phyloP scores from a whole-genome alignment of 306 rosid species.

The Lagenaria siceraria region DNA sequence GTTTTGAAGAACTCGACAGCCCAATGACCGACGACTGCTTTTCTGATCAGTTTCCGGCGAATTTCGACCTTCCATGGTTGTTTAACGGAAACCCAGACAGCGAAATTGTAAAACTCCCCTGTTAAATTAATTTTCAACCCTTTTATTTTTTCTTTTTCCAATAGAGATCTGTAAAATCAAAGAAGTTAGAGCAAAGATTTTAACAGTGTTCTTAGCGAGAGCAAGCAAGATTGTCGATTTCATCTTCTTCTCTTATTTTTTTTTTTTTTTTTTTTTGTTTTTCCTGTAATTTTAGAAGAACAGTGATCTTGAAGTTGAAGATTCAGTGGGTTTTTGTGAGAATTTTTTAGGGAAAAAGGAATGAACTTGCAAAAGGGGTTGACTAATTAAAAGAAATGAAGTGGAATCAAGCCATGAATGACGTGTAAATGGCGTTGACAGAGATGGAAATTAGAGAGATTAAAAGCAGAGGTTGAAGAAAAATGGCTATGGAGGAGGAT shows the following conservation, averaged over 20 bases:
- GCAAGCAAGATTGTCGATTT: neutral
- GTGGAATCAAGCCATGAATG: neutral
- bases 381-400: neutral
- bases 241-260: neutral
- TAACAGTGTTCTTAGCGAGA: conserved; percentile 4
- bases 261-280: neutral
- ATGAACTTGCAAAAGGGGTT: neutral
- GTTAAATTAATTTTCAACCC: neutral
- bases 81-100: conserved; percentile 10
- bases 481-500: neutral
- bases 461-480: neutral
- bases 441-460: neutral
- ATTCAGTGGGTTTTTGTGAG: neutral
- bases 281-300: neutral
- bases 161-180: conserved; percentile 5
- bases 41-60: conserved; percentile 39
- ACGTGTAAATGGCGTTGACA: conserved; percentile 4
- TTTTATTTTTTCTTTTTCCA: neutral
- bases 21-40: conserved; percentile 37
- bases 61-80: conserved; percentile 40
- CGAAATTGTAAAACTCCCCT: neutral
- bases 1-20: conserved; percentile 50
- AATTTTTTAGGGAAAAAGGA: neutral
- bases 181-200: neutral
- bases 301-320: neutral